These are phyloP conservation scores for Cadophora sp. DNA, from an alignment of 2,329 filamentous ascomycete genomes.

Conservation along the genomic window DNA sequence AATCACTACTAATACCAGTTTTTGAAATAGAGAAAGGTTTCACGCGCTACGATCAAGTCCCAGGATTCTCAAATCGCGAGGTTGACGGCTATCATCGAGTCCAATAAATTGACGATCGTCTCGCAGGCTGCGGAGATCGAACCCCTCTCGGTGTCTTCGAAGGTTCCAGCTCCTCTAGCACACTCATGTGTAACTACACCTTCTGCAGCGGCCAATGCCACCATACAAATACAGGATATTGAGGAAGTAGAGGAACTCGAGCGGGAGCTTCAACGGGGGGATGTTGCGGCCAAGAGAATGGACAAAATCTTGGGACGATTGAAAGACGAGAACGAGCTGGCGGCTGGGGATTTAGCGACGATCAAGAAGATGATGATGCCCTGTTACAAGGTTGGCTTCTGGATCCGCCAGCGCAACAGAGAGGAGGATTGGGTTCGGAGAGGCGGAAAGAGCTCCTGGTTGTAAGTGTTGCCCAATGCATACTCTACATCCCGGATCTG, in stretches of 20 bases:
- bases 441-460: constrained; percentile 5
- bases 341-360: background rate
- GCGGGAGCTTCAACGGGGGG: background rate
- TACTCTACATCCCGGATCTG: background rate
- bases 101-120: background rate
- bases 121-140: background rate
- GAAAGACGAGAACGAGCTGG: background rate
- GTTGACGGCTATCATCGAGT: background rate
- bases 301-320: background rate
- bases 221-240: background rate
- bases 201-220: too few relatives aligned
- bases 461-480: background rate
- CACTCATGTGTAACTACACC: background rate
- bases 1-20: too few relatives aligned
- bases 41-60: background rate
- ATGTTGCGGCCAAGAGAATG: background rate
- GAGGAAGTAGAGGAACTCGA: background rate
- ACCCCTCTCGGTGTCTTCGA: background rate
- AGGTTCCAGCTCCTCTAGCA: background rate
- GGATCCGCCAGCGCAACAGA: constrained; percentile 16
- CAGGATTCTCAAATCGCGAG: background rate
- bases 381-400: constrained; percentile 12
- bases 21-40: background rate
- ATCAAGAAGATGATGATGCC: constrained; percentile 9
- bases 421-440: background rate